A percentile compares a stretch with the other conserved stretches of the same genome.
Evolutionary conservation across 257 asterid genomes (phyloP).

Genomic region (Linderniella brevidens): DNA sequence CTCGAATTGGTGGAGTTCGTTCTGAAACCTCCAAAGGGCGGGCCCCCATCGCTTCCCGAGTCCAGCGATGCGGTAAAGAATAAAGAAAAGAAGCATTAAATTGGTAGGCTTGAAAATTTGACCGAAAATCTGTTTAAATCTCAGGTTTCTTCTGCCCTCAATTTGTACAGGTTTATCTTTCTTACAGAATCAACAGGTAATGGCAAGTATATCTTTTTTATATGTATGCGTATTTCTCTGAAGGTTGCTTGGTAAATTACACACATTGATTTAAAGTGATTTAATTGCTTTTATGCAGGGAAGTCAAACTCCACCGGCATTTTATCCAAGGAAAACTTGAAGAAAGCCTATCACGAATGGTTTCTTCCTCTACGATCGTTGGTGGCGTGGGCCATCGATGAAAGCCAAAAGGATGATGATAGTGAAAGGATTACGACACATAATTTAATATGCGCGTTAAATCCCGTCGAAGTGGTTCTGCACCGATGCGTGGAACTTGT

Average conservation of each 20-base stretch:
- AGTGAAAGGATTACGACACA: constrained; percentile 12
- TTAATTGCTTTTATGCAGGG: constrained; percentile 36
- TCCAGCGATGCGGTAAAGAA: constrained; percentile 73
- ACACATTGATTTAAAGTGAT: no score
- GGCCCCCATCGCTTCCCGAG: constrained; percentile 86
- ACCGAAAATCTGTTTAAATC: constrained; percentile 2
- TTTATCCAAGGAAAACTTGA: constrained; percentile 32
- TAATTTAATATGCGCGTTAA: constrained; percentile 33
- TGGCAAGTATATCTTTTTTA: no score
- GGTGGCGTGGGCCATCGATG: constrained; percentile 18
- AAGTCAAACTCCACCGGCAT: constrained; percentile 49
- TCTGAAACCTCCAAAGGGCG: constrained; percentile 71
- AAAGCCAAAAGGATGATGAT: constrained; percentile 24
- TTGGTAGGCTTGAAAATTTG: no score
- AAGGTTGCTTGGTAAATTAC: no score
- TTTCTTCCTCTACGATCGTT: constrained; percentile 67
- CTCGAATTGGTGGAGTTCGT: constrained; percentile 64
- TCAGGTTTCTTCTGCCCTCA: constrained; percentile 86
- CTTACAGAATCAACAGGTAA: constrained; percentile 68
- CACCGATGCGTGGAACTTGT: constrained; percentile 69
- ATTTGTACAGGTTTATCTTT: constrained; percentile 60
- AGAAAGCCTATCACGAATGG: constrained; percentile 51
- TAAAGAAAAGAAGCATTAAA: no score
- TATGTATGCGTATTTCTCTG: no score
- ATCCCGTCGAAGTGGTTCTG: constrained; percentile 61